These are phyloP conservation scores for Hammondia hammondi DNA, from an alignment of 169 alveolate genomes.

Conservation along the genomic window DNA sequence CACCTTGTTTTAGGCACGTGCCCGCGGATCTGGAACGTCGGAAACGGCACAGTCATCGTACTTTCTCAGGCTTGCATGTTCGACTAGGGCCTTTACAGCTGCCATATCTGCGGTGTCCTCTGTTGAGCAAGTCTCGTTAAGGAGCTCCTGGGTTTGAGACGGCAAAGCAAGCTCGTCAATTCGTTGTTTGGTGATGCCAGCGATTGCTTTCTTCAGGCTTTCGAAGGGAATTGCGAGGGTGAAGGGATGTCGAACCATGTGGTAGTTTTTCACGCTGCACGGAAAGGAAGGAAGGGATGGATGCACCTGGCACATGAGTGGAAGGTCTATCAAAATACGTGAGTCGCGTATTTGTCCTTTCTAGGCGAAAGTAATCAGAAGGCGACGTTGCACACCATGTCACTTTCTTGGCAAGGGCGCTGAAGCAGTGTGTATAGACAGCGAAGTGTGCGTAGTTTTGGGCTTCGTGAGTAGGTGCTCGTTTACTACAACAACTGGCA, in stretches of 20 bases:
- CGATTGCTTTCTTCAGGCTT: neutral
- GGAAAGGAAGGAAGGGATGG: neutral
- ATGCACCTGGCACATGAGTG: neutral
- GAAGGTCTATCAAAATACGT: too few relatives aligned
- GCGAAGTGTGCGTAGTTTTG: neutral
- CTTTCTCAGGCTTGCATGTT: neutral
- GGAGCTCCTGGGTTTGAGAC: neutral
- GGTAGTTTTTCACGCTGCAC: slow-evolving; percentile 57
- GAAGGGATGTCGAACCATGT: slow-evolving; percentile 58
- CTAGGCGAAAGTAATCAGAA: too few relatives aligned
- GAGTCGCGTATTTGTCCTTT: too few relatives aligned
- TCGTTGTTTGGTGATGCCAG: neutral
- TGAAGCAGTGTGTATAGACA: too few relatives aligned
- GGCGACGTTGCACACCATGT: too few relatives aligned
- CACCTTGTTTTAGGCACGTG: neutral
- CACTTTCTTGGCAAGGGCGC: too few relatives aligned
- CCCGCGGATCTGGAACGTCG: neutral
- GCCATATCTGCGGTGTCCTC: neutral
- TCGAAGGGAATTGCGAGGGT: slow-evolving; percentile 38
- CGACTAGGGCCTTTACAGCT: neutral
- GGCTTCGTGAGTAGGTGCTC: neutral
- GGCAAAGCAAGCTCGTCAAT: neutral
- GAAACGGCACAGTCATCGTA: neutral
- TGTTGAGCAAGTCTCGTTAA: neutral
- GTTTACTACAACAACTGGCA: neutral